Percentiles rank a stretch among this genome's conserved stretches.
phyloP scores from a whole-genome alignment of 179 eudicot genomes.

The Heliamphora pulchella region DNA sequence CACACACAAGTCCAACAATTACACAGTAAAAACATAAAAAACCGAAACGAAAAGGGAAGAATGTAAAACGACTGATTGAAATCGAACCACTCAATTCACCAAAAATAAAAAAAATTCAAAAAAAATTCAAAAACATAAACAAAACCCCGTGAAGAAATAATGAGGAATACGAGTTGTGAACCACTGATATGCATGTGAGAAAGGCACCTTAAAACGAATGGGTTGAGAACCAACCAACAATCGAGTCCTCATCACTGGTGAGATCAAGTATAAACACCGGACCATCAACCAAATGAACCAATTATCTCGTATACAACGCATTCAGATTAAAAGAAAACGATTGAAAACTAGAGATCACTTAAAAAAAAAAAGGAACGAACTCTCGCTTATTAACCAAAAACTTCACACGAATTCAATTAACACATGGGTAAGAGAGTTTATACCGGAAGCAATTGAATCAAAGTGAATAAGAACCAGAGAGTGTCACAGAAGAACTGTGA shows the following conservation, averaged over 20 bases:
- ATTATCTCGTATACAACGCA: neutral
- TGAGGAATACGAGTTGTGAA: neutral
- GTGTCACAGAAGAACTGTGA: too few species aligned
- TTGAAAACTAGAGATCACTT: neutral
- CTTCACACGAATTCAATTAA: neutral
- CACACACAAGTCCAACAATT: too few species aligned
- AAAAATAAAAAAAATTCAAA: neutral
- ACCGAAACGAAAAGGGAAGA: neutral
- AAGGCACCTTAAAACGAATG: neutral
- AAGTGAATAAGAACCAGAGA: neutral
- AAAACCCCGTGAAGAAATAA: neutral
- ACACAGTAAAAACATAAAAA: too few species aligned
- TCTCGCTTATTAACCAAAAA: neutral
- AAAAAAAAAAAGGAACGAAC: neutral
- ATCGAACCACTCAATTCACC: neutral
- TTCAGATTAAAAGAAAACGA: neutral
- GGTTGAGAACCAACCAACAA: neutral
- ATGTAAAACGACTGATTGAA: neutral
- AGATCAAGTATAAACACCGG: neutral
- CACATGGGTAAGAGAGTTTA: constrained; percentile 1
- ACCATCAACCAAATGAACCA: neutral
- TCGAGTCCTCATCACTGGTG: neutral
- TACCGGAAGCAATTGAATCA: neutral
- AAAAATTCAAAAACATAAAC: too few species aligned
- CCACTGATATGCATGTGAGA: neutral